phyloP scores from a whole-genome alignment of 768 basidiomycete genomes.

The Mycena maculata region DNA sequence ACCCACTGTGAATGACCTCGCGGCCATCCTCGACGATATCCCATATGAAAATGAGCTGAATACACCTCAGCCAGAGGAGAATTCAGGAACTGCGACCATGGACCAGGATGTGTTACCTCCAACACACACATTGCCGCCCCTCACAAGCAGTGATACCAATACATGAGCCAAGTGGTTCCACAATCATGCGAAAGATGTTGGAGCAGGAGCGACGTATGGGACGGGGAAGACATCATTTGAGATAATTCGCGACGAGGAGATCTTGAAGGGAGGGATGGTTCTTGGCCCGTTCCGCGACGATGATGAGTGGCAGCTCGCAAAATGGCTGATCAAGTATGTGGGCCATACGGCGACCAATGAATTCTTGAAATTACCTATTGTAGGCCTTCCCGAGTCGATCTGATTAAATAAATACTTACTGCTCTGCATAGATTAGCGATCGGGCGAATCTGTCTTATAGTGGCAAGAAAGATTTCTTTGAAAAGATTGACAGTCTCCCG shows the following conservation, averaged over 20 bases:
- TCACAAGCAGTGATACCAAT: neutral
- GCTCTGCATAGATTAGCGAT: neutral
- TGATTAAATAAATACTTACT: neutral
- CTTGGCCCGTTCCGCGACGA: slow-evolving; percentile 38
- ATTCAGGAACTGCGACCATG: neutral
- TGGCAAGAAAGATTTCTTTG: slow-evolving; percentile 25
- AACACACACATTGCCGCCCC: neutral
- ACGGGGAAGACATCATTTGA: slow-evolving; percentile 5
- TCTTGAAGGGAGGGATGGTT: slow-evolving; percentile 10
- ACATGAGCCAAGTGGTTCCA: neutral
- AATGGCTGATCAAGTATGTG: slow-evolving; percentile 40
- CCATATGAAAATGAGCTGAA: neutral
- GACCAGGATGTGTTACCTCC: slow-evolving; percentile 18
- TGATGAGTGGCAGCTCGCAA: slow-evolving; percentile 43
- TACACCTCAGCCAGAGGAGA: neutral
- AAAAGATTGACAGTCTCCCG: slow-evolving; percentile 38
- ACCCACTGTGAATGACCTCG: neutral
- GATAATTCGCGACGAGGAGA: slow-evolving; percentile 6
- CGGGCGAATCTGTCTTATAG: neutral
- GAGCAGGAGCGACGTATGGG: slow-evolving; percentile 7
- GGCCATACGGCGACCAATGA: slow-evolving; percentile 37
- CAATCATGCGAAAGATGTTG: neutral
- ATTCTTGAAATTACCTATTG: slow-evolving; percentile 25
- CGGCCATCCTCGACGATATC: slow-evolving; percentile 12
- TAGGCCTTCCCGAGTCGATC: slow-evolving; percentile 12